Evolutionary conservation across 495 filamentous ascomycete genomes (phyloP), one percentile per base, ranked within the genome.

Genomic region (Aspergillus mulundensis): DNA sequence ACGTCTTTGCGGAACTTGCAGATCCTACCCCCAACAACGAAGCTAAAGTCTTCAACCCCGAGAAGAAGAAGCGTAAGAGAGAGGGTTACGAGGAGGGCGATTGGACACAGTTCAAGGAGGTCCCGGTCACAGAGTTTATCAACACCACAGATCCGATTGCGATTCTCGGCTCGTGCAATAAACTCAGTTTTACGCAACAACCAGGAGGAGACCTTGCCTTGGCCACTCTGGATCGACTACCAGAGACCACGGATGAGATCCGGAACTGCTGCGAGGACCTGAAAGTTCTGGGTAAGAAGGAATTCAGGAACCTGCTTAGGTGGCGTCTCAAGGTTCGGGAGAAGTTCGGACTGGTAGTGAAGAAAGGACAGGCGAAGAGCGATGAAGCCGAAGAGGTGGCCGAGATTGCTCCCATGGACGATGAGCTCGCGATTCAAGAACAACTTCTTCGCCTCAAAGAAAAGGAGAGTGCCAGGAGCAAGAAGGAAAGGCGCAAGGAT

Each of bases 21-120:
- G 90, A 87, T 54, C 84, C 88, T 14, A 87, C 91, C 5, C 92
- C 93, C 10, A 97, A 97, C 68, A 91, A 96, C 63, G 95, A 99
- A 70, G 94, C 93, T 24, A 94, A 93, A 66, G 94, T 99, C 2
- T 99, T 95, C 77, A 95, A 97, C 61, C 94, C 94, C 0, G 94
- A 98, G 69, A 77, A 88, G 61, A 97, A 96, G 81, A 97, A 96
- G 81, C 79, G 94, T 24, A 97, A 94, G 83, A 80, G 94, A 73
- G 91, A 94, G 47, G 94, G 94, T 76, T 99, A 99, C 60, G 91
- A 96, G 65, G 94, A 97, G 68, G 94, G 92, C 28, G 89, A 99
- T 59, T 96, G 87, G 64, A 92, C 84, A 5, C 91, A 97, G 65
- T 92, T 86, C 75, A 95, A 95, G 66, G 90, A 97, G 60, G 83